These are phyloP conservation scores for Sarocladiaceae sp. DNA, from an alignment of 2,329 filamentous ascomycete species.

Conservation along the genomic window DNA sequence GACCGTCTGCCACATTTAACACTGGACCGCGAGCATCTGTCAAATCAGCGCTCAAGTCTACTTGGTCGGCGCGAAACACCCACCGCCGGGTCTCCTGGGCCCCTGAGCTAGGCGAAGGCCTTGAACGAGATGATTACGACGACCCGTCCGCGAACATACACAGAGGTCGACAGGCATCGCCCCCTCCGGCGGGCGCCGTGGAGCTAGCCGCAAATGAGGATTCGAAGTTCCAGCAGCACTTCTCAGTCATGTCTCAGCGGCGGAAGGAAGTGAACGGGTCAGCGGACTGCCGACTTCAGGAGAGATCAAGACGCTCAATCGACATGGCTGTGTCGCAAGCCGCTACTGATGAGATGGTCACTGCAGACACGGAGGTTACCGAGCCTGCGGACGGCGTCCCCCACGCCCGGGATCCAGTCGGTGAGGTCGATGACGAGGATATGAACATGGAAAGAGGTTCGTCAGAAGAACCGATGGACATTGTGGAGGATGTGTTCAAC, in stretches of 20 bases:
- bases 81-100: slow-evolving; percentile 32
- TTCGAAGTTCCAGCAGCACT: slow-evolving; percentile 40
- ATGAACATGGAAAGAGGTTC: background rate
- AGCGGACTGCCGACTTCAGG: too few relatives aligned
- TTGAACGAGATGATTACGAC: slow-evolving; percentile 12
- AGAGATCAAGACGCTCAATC: too few relatives aligned
- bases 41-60: slow-evolving; percentile 24
- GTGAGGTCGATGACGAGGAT: background rate
- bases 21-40: background rate
- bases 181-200: slow-evolving; percentile 33
- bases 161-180: slow-evolving; percentile 29
- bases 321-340: slow-evolving; percentile 34
- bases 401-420: too few relatives aligned
- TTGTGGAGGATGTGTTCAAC: slow-evolving; percentile 30
- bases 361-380: slow-evolving; percentile 14
- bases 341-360: background rate
- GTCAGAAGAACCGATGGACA: slow-evolving; percentile 25
- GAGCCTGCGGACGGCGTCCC: background rate
- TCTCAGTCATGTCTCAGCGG: slow-evolving; percentile 31
- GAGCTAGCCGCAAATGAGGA: slow-evolving; percentile 28
- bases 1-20: background rate
- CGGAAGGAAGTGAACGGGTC: too few relatives aligned
- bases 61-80: slow-evolving; percentile 21
- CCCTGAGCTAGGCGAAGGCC: slow-evolving; percentile 23
- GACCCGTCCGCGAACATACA: too few relatives aligned